A percentile compares a stretch with the other conserved stretches of the same genome.
Conservation (phyloP, 2,329 filamentous ascomycete genomes). For the Monosporascus sp. region DNA sequence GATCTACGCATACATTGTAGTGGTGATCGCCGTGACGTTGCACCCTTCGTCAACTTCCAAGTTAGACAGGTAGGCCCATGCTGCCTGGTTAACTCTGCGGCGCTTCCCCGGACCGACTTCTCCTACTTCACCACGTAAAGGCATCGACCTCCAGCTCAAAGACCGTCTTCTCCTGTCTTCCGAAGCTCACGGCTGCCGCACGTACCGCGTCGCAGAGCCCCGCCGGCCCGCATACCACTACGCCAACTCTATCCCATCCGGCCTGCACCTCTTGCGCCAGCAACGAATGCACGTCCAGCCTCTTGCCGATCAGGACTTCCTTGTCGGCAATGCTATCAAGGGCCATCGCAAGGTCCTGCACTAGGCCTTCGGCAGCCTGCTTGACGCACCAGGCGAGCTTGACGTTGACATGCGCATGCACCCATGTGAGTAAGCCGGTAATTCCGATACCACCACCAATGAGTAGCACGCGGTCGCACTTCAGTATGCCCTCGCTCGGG, state of each 20-base stretch:
- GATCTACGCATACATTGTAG: too few relatives aligned
- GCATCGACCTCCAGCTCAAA: constrained; percentile 26
- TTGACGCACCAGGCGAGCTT: constrained; percentile 9
- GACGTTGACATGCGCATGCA: constrained; percentile 2
- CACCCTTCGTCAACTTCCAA: too few relatives aligned
- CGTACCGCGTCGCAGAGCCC: constrained; percentile 7
- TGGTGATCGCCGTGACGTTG: too few relatives aligned
- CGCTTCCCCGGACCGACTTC: not conserved
- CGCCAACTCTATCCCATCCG: constrained; percentile 7
- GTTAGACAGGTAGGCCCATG: not conserved
- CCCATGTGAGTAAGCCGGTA: constrained; percentile 6
- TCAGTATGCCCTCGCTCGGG: constrained; percentile 1
- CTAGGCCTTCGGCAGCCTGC: not conserved
- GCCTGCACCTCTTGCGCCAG: constrained; percentile 5
- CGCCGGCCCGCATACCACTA: constrained; percentile 7
- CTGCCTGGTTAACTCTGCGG: not conserved
- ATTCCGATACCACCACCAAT: constrained; percentile 12
- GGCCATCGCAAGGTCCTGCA: not conserved
- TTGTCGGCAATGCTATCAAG: constrained; percentile 3
- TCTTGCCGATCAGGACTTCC: constrained; percentile 4
- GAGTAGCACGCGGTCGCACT: constrained; percentile 10
- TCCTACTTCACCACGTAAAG: constrained; percentile 17
- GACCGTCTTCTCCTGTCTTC: constrained; percentile 6
- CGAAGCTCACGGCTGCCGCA: constrained; percentile 2
- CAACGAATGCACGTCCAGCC: constrained; percentile 4